These are phyloP conservation scores for Aspergillus hiratsukae DNA, from an alignment of 2,329 filamentous ascomycete species.

Conservation along the genomic window DNA sequence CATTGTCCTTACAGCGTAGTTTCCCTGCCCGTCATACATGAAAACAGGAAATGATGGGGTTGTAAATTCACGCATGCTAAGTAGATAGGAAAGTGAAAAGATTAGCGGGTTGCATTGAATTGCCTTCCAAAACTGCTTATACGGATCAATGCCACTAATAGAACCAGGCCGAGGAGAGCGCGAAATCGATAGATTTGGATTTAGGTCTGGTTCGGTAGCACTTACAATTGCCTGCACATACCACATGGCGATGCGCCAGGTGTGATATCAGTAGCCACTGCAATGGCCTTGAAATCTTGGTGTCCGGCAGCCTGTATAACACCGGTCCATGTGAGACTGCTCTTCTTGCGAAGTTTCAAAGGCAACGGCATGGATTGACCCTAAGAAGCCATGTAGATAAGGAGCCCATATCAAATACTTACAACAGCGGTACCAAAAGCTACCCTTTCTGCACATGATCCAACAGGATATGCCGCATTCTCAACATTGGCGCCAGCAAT, in stretches of 20 bases:
- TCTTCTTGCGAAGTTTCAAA: background rate
- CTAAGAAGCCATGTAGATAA: background rate
- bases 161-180: background rate
- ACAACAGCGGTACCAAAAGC: constrained; percentile 75
- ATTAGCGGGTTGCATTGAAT: background rate
- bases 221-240: constrained; percentile 88
- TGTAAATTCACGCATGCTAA: constrained; percentile 70
- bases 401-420: constrained; percentile 19
- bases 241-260: constrained; percentile 73
- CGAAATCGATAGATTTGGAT: background rate
- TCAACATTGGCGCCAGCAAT: constrained; percentile 84
- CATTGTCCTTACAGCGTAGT: constrained; percentile 45
- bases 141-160: background rate
- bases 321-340: constrained; percentile 2
- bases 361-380: constrained; percentile 5
- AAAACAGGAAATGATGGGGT: constrained; percentile 68
- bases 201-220: constrained; percentile 1
- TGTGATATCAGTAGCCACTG: constrained; percentile 74
- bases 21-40: constrained; percentile 84
- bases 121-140: background rate
- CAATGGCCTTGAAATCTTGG: constrained; percentile 67
- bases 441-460: constrained; percentile 93
- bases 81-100: background rate
- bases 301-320: constrained; percentile 40
- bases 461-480: constrained; percentile 88